Evolutionary conservation across 306 rosid species (phyloP).

Genomic region (Oxytropis ochrocephala): DNA sequence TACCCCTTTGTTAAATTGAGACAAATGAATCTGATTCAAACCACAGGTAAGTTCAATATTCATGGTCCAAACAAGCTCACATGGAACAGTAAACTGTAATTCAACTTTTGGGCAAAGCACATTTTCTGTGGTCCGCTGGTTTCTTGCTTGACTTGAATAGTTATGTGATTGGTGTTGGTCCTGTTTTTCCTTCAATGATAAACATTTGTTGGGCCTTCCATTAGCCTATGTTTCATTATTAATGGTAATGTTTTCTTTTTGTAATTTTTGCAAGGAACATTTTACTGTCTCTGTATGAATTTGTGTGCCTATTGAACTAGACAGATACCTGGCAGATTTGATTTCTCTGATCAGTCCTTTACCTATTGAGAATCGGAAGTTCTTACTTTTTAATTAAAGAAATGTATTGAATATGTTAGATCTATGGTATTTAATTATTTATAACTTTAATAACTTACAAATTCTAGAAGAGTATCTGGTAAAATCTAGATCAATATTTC

Average conservation of each 20-base stretch:
- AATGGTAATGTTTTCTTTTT: neutral
- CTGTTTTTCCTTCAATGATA: neutral
- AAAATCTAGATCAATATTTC: conserved; percentile 12
- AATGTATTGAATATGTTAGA: too few species aligned
- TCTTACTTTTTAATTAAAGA: neutral
- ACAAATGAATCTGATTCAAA: conserved; percentile 45
- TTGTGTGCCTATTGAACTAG: too few species aligned
- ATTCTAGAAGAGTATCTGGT: neutral
- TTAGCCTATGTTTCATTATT: neutral
- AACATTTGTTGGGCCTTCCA: neutral
- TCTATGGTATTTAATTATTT: too few species aligned
- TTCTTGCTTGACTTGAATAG: conserved; percentile 2
- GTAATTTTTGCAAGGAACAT: neutral
- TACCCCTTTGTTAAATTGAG: neutral
- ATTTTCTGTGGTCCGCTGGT: conserved; percentile 38
- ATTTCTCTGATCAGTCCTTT: too few species aligned
- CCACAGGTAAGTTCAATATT: conserved; percentile 13
- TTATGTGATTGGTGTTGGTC: too few species aligned
- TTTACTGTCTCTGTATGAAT: neutral
- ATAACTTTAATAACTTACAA: too few species aligned
- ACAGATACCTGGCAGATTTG: too few species aligned
- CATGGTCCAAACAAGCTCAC: conserved; percentile 30
- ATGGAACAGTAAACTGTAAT: conserved; percentile 17
- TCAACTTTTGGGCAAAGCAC: conserved; percentile 19
- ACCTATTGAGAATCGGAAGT: neutral